Base-by-base conservation (phyloP, 345 rosid genomes). In the Salix dunnii region DNA sequence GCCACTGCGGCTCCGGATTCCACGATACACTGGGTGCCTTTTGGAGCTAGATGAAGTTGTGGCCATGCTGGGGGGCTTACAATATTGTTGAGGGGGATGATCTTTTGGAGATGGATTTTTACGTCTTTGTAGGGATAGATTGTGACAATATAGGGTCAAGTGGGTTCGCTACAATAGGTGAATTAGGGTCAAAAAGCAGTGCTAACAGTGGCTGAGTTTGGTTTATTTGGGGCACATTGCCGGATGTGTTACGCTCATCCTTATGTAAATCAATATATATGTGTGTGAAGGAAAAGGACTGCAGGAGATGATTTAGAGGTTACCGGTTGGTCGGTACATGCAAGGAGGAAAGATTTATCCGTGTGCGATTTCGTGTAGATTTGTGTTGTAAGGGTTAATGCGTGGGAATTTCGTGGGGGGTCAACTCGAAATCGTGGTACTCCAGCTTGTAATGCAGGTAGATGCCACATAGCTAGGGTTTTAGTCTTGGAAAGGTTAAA, bases 1-100 rank as follows among this genome's bases (percentile, higher is more conserved):
- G 1, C 87, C 91, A 31, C 96, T 83, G 70, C 98, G 89, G 80
- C 87, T 79, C 36, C 98, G 83, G 81, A 90, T 94, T 42, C 98
- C 98, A 0, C 89, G 84, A 76, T 84, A 91, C 61, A 58, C 35
- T 12, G 91, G 83, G 77, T 91, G 94, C 60, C 87, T 81, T 66
- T 84, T 71, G 71, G 87, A 70, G 61, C 75, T 78, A 3, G 85
- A 14, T 7, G 85, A 33, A 62, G 76, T 63, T 51, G 78, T 16
- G 4, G 74, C 46, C 70, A 55, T 55, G 14, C 18, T 9, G 25
- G 61, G 55, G 78, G 73, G 13, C 0, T 68, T 66, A 17, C 68
- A 53, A 38, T 78, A 70, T 6, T 61, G 77, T 18, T 78, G 36
- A 40, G 17, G 30, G 25, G 10, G 36, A 20, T 25, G 36, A 20